Base-by-base conservation (phyloP, 148 eudicot species). In the Cornus kousa region DNA sequence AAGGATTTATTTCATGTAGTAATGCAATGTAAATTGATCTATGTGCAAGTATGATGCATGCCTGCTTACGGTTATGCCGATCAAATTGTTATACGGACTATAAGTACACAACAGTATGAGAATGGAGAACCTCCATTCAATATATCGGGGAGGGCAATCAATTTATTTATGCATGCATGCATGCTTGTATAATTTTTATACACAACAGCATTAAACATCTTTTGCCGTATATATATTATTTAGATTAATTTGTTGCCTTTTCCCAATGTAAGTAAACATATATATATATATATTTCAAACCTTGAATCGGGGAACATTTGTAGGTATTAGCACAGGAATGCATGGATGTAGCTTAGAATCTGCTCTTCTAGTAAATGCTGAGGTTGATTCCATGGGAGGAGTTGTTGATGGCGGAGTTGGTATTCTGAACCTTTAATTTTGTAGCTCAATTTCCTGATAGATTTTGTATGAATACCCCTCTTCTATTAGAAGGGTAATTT, bases 381-480 rank as follows among this genome's bases (percentile, higher is more conserved):
- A 88, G 88, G 89, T 92, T 87, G 96, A 91, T 89, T 93, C 93
- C 91, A 97, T 97, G 99, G 98, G 98, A 76, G 95, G 95, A 82
- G 87, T 92, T 89, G 90, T 93, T 86, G 97, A 96, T 55, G 85
- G 87, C 72, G 97, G 94, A 85, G 90, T 89, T 84, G 97, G 89
- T 82, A 75, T 85, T 85, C 28, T 28, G 28, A 28, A 28, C 28
- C 28, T 1, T 28, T 28, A 28, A 28, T 28, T 28, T 28, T 28
- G 28, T 28, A 28, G 28, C 28, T 1, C 0, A 28, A 28, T 28
- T 28, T 28, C 28, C 28, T 28, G 28, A 28, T 28, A 28, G 28
- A 28, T 28, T 28, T 28, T 28, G 28, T 28, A 28, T 28, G 28
- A 28, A 28, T 28, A 28, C 28, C 28, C 28, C 28, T 28, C 28